These are phyloP conservation scores for Pseudonectria buxi DNA, from an alignment of 2,329 filamentous ascomycete genomes.

Conservation along the genomic window DNA sequence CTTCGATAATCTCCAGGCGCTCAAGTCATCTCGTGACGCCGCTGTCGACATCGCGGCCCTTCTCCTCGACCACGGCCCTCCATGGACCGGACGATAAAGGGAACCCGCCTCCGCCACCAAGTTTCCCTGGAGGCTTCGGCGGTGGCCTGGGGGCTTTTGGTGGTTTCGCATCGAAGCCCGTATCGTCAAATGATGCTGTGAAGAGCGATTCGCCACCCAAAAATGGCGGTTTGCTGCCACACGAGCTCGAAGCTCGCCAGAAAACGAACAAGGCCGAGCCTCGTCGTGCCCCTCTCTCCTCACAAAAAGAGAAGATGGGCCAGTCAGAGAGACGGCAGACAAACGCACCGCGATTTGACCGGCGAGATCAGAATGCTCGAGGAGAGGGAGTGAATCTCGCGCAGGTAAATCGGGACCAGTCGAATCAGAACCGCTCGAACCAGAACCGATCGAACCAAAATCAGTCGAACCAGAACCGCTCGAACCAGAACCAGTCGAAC, in stretches of 20 bases:
- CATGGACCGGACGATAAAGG: constrained; percentile 13
- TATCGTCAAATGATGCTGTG: constrained; percentile 13
- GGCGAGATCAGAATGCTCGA: too few relatives aligned
- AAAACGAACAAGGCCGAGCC: constrained; percentile 9
- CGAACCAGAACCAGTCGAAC: too few relatives aligned
- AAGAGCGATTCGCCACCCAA: constrained; percentile 1
- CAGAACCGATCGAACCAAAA: too few relatives aligned
- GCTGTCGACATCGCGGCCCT: constrained; percentile 12
- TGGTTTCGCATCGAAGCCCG: constrained; percentile 11
- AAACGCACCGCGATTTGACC: too few relatives aligned
- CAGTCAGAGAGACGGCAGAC: constrained; percentile 1
- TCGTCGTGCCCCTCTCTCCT: constrained; percentile 10
- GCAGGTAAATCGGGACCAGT: too few relatives aligned
- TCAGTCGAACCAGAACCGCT: too few relatives aligned
- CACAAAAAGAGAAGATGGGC: constrained; percentile 3
- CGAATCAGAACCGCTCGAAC: too few relatives aligned
- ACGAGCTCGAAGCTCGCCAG: constrained; percentile 31
- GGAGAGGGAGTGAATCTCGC: too few relatives aligned
- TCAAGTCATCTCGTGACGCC: constrained; percentile 1
- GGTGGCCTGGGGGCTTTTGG: constrained; percentile 12
- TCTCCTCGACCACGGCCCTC: constrained; percentile 23
- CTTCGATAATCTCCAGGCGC: constrained; percentile 1
- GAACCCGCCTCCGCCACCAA: constrained; percentile 11
- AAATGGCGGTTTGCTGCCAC: constrained; percentile 27
- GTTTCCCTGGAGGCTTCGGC: constrained; percentile 20